Evolutionary conservation across 441 rosid genomes (phyloP).

Genomic region (Melastoma candidum): DNA sequence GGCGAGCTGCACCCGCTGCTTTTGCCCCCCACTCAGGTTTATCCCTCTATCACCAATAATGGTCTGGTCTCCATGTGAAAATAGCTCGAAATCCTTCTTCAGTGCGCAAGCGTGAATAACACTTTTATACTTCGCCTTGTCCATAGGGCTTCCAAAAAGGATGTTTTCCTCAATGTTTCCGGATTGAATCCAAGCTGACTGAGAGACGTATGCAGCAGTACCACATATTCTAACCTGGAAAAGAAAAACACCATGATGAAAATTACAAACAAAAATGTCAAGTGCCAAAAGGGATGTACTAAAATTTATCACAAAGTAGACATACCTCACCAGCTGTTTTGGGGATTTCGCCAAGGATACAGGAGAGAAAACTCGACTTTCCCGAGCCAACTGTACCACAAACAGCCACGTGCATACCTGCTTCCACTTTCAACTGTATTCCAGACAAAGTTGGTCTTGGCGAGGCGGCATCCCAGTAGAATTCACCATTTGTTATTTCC

Average conservation of each 20-base stretch:
- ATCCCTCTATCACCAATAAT: constrained; percentile 99
- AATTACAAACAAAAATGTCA: constrained; percentile 5
- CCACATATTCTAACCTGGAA: constrained; percentile 89
- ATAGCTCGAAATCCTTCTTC: constrained; percentile 91
- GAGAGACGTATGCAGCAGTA: constrained; percentile 91
- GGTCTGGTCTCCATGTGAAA: constrained; percentile 97
- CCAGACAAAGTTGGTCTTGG: constrained; percentile 64
- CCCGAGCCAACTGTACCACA: constrained; percentile 99
- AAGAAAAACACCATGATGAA: constrained; percentile 9
- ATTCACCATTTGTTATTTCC: constrained; percentile 74
- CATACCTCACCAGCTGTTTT: constrained; percentile 97
- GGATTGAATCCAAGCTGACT: constrained; percentile 99
- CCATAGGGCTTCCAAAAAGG: constrained; percentile 97
- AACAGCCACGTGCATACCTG: constrained; percentile 98
- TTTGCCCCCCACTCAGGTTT: constrained; percentile 97
- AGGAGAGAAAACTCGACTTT: constrained; percentile 95
- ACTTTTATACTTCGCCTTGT: constrained; percentile 80
- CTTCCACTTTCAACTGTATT: constrained; percentile 72
- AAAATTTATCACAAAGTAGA: constrained; percentile 17
- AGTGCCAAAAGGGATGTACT: constrained; percentile 5
- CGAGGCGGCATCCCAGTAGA: constrained; percentile 74
- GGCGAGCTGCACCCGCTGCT: constrained; percentile 98
- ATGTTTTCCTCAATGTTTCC: constrained; percentile 99
- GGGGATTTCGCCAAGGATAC: constrained; percentile 97
- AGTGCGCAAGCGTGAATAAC: constrained; percentile 92